Base-by-base conservation (phyloP, 2,329 filamentous ascomycete genomes). In the Rachicladosporium sp. region DNA sequence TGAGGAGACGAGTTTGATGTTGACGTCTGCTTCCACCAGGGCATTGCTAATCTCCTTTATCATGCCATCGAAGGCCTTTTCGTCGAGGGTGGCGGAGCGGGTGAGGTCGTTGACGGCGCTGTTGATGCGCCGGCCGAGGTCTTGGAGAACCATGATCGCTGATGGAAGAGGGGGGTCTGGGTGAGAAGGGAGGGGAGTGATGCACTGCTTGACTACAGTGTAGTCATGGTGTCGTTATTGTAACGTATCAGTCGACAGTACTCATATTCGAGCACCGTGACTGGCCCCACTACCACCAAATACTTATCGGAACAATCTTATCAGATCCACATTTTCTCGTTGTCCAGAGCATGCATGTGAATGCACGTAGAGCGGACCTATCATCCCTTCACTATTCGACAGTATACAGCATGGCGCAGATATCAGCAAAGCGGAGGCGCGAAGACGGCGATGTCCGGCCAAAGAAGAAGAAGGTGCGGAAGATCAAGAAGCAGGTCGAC, bases 51-150 rank as follows among this genome's bases (percentile, higher is more conserved):
- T 96, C 66, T 96, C 88, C 68, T 96, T 96, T 61, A 98, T 75
- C 91, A 98, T 98, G 54, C 75, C 74, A 70, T 98, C 91, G 62
- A 98, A 96, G 32, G 88, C 87, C 80, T 96, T 96, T 68, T 98
- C 91, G 60, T 96, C 89, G 52, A 96, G 77, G 58, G 93, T 95
- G 49, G 79, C 83, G 43, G 91, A 86, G 56, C 89, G 76, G 44
- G 89, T 94, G 56, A 96, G 74, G 68, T 95, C 89, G 47, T 80
- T 82, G 68, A 98, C 84, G 56, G 91, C 91, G 71, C 86, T 78
- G 68, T 95, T 96, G 65, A 98, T 96, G 68, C 91, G 91, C 72
- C 89, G 87, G 54, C 91, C 91, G 44, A 98, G 77, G 75, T 98
- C 91, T 78, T 94, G 88, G 59, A 98, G 82, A 74, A 98, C 91